Base-by-base conservation (phyloP, 1,139 yeast genomes). In the Hyphopichia wangnamkhiaoensis region DNA sequence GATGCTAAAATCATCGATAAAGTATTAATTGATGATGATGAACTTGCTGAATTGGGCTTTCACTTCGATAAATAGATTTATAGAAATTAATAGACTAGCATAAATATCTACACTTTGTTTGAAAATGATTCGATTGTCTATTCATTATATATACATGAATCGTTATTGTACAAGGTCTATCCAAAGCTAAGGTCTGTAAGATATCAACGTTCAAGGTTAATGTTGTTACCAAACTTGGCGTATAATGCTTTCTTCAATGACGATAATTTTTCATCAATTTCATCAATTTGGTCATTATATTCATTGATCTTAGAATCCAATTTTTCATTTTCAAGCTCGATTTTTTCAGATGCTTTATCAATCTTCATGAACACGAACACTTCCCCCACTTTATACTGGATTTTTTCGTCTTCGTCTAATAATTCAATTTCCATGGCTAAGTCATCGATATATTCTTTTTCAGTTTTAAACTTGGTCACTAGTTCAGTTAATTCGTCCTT, bases 401-500 rank as follows among this genome's bases (percentile, higher is more conserved):
- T 64, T 43, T 74, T 67, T 35, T 84, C 91, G 43, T 82, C 90
- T 49, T 84, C 93, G 58, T 86, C 98, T 26, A 89, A 66, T 33
- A 93, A 74, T 61, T 93, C 98, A 37, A 93, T 71, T 56, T 93
- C 98, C 58, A 88, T 59, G 9, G 87, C 71, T 33, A 90, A 82
- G 56, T 93, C 98, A 50, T 89, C 96, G 31, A 91, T 68, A 54
- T 88, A 89, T 55, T 91, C 98, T 53, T 88, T 87, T 54, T 90
- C 96, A 41, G 79, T 76, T 50, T 75, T 71, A 45, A 74, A 70
- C 40, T 67, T 65, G 26, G 68, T 65, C 34, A 87, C 68, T 36
- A 71, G 71, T n/a, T 64, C 74, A 32, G 73, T 69, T 19, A 80
- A 59, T 23, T 72, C 74, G 48, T 86, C 88, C 50, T 83, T 80